Evolutionary conservation across 768 basidiomycete species (phyloP), one percentile per base, ranked within the genome.

Genomic region (Collybiopsis luxurians): DNA sequence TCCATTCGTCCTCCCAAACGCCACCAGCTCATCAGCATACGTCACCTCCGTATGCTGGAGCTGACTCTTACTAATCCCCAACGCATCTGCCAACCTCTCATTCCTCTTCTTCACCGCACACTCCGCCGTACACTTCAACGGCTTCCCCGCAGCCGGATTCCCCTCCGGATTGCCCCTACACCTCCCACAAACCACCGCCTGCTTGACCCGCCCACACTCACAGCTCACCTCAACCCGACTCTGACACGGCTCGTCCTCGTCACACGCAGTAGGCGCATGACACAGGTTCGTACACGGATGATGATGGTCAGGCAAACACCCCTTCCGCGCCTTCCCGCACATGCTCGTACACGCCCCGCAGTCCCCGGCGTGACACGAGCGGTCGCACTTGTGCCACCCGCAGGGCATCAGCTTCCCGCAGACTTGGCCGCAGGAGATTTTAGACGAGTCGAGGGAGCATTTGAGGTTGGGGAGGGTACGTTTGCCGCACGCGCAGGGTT

Each of bases 401-500:
- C 97, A 99, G 0, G 72, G 72, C 55, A 98, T 73, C 2, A 89
- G 70, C 82, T 87, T 86, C 59, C 87, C 89, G 68, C 97, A 99
- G 2, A 78, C 70, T 24, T 75, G 81, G 7, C 96, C 97, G 66
- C 97, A 99, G 0, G 82, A 86, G 5, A 99, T 87, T 64, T 85
- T 89, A 64, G 90, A 79, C 12, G 69, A 71, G 63, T 81, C 89
- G 65, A 90, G 83, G 1, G 93, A 91, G 68, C 97, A 99, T 34
- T 84, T 77, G 11, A 95, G 80, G 64, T 98, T 92, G 44, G 77
- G 80, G 3, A 98, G 78, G 36, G 72, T 72, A 66, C 86, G 89
- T 79, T 95, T 94, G 24, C 93, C 92, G 67, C 97, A 99, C 0
- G 90, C 92, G 68, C 97, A 99, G 6, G 66, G 63, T 68, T 94